Evolutionary conservation across 352 stramenopile species (phyloP).

Genomic region (Globisporangium cederbergense): DNA sequence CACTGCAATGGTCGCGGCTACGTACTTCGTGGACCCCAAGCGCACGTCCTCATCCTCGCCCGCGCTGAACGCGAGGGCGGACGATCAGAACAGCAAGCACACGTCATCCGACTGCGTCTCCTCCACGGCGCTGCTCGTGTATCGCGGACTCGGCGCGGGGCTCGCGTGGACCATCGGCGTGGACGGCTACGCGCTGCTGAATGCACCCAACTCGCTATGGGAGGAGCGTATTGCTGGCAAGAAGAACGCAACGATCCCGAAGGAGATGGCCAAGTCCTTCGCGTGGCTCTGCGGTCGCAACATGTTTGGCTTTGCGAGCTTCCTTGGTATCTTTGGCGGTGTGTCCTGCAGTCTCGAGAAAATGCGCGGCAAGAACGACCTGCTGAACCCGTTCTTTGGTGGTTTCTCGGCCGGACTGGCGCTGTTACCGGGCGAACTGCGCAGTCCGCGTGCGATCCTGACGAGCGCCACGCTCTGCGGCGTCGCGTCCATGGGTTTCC

Average conservation of each 20-base stretch:
- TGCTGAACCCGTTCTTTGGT: constrained; percentile 67
- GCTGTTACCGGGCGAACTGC: constrained; percentile 44
- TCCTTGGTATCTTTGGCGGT: constrained; percentile 70
- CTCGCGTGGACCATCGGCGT: constrained; percentile 75
- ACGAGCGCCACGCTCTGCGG: constrained; percentile 49
- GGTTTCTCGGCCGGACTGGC: constrained; percentile 57
- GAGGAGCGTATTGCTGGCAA: constrained; percentile 27
- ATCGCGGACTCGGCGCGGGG: constrained; percentile 56
- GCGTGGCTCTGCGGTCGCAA: constrained; percentile 40
- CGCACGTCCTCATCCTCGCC: constrained; percentile 9
- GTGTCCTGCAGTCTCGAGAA: constrained; percentile 70
- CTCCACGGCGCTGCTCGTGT: constrained; percentile 56
- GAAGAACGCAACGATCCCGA: constrained; percentile 19
- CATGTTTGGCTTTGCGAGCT: constrained; percentile 64
- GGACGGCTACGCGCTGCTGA: constrained; percentile 57
- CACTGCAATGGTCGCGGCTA: constrained; percentile 11
- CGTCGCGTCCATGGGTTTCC: constrained; percentile 49
- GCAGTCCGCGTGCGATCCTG: constrained; percentile 36
- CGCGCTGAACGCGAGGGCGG: constrained; percentile 9
- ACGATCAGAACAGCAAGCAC: constrained; percentile 25
- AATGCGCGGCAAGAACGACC: constrained; percentile 46
- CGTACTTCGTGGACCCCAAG: constrained; percentile 10
- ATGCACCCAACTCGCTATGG: constrained; percentile 36
- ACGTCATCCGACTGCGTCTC: constrained; percentile 59
- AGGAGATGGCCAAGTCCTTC: constrained; percentile 34